A percentile compares a stretch with the other conserved stretches of the same genome.
These are phyloP conservation scores for Berberis thunbergii DNA, from an alignment of 164 flowering plant species.

Conservation along the genomic window DNA sequence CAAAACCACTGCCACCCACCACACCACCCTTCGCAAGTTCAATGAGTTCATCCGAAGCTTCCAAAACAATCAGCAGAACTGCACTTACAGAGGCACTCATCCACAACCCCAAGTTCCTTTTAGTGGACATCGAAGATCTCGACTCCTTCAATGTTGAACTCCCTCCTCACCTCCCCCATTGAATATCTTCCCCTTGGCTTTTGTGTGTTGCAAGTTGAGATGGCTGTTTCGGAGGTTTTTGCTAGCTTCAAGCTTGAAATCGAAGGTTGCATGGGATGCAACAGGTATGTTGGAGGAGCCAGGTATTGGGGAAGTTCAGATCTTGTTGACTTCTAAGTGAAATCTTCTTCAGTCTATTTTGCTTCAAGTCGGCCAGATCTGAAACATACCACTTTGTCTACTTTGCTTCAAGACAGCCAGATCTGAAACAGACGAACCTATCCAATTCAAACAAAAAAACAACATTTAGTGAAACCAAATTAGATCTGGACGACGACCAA, in stretches of 20 bases:
- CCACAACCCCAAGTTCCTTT: constrained; percentile 53
- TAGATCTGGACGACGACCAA: no score
- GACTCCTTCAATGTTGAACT: constrained; percentile 66
- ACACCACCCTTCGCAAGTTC: constrained; percentile 57
- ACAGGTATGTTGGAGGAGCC: constrained; percentile 90
- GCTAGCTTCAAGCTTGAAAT: constrained; percentile 34
- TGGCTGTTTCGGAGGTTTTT: constrained; percentile 79
- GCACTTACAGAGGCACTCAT: constrained; percentile 83
- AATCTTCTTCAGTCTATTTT: no score
- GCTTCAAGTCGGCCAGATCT: no score
- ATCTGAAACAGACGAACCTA: no score
- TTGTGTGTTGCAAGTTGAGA: constrained; percentile 51
- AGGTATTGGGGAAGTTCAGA: constrained; percentile 64
- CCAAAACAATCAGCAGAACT: constrained; percentile 52
- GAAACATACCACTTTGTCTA: no score
- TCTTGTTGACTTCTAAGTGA: constrained; percentile 57
- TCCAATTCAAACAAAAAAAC: no score
- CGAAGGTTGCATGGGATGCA: constrained; percentile 58
- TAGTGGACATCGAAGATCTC: constrained; percentile 71
- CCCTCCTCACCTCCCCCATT: constrained; percentile 70
- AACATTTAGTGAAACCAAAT: no score
- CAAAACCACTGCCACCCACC: constrained; percentile 46
- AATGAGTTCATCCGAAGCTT: constrained; percentile 80
- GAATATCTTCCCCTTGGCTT: constrained; percentile 54
- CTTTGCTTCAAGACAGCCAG: no score